A percentile compares a stretch with the other conserved stretches of the same genome.
Conservation (phyloP, 179 eudicot species). For the Actinidia chinensis region DNA sequence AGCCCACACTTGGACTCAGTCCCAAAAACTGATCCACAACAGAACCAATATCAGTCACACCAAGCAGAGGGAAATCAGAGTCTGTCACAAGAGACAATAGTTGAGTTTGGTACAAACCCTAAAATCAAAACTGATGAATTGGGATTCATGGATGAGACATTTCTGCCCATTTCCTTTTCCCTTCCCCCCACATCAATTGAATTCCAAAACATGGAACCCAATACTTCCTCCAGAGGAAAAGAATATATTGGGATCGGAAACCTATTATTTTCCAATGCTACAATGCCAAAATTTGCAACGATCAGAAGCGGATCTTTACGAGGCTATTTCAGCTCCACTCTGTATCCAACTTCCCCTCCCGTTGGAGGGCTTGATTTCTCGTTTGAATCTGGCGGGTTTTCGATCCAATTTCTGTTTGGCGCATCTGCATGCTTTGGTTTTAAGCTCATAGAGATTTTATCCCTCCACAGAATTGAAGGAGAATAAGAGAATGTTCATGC, state of each 20-base stretch:
- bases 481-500: too few species aligned
- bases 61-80: constrained; percentile 15
- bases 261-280: constrained; percentile 51
- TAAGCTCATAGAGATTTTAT: constrained; percentile 8
- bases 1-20: constrained; percentile 20
- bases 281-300: constrained; percentile 38
- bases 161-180: constrained; percentile 39
- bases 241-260: constrained; percentile 39
- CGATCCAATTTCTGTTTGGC: constrained; percentile 50
- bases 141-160: constrained; percentile 31
- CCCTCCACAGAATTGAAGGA: too few species aligned
- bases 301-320: constrained; percentile 45
- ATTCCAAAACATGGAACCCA: constrained; percentile 31
- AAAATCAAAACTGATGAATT: constrained; percentile 39
- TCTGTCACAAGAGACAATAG: constrained; percentile 31
- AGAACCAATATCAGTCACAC: constrained; percentile 20
- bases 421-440: constrained; percentile 38
- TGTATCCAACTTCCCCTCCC: constrained; percentile 77
- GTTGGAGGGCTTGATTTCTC: constrained; percentile 52
- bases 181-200: constrained; percentile 33
- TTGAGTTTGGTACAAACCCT: constrained; percentile 46
- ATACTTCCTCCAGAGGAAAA: constrained; percentile 28
- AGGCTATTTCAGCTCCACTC: constrained; percentile 61
- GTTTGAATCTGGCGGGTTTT: constrained; percentile 40
- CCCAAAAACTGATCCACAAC: constrained; percentile 44